Evolutionary conservation across 768 basidiomycete species (phyloP).

Genomic region (Lentinula detonsa): DNA sequence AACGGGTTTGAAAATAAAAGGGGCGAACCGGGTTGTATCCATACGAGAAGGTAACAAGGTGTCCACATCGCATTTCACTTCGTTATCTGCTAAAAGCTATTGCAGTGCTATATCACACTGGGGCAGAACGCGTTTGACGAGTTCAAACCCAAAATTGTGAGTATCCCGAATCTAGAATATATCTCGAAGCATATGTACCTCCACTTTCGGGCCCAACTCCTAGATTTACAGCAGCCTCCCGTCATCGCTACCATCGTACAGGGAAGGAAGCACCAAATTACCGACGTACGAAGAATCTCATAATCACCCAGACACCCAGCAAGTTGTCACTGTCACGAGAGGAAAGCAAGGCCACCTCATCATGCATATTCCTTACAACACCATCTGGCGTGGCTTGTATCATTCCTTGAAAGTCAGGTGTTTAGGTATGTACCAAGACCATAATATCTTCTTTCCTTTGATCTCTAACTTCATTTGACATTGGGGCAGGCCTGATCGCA

Average conservation of each 20-base stretch:
- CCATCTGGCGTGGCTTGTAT: background rate
- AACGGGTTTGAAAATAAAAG: too few species aligned
- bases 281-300: background rate
- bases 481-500: too few species aligned
- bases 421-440: background rate
- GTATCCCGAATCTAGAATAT: too few species aligned
- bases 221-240: background rate
- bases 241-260: background rate
- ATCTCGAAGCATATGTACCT: too few species aligned
- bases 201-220: background rate
- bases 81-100: background rate
- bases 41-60: too few species aligned
- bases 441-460: too few species aligned
- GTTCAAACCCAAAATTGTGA: too few species aligned
- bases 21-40: too few species aligned
- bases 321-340: background rate
- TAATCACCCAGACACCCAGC: background rate
- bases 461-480: too few species aligned
- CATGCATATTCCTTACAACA: background rate
- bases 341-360: background rate
- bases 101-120: background rate
- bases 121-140: too few species aligned
- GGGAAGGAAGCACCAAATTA: background rate
- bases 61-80: background rate
- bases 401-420: background rate